Evolutionary conservation across 2,329 filamentous ascomycete genomes (phyloP), one percentile per base, ranked within the genome.

Genomic region (Cladorrhinum sp.): DNA sequence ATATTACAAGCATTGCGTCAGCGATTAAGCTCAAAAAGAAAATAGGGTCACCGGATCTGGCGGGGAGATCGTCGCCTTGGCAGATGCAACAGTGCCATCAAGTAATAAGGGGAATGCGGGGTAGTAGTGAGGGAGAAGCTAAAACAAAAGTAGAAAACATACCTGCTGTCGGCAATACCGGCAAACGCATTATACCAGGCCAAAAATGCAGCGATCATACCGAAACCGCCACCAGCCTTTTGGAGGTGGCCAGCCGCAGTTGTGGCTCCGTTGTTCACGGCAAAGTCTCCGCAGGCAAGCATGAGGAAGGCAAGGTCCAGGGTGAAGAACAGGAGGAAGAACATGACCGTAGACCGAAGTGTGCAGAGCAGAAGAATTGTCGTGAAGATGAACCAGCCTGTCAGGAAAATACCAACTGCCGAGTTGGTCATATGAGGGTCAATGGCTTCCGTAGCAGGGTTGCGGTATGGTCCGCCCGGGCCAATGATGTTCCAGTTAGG

Each of bases 101-200:
- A 50, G 50, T 59, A 23, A 27, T 54, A 50, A 50, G 51, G 57
- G 16, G 12, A 38, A 23, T 55, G 51, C 49, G 45, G 22, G 55
- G 55, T 32, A 51, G 22, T 22, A 50, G 2, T 54, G 20, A 7
- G 24, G 36, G 13, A 20, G 9, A 45, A 13, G 54, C 36, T 20
- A 50, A 38, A 25, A 55, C 27, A 53, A 64, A 57, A 59, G 18
- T 51, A 55, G 58, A 24, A 41, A 50, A 76, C 81, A 68, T 73
- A 87, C 85, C 82, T 85, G 72, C 78, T 81, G 69, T 95, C 91
- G 63, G 89, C 88, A 60, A 95, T 85, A 84, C 91, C 91, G 56
- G 90, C 90, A 62, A 93, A 80, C 38, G 91, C 91, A 70, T 92
- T 92, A 77, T 93, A 96, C 91, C 91, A 96, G 3, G 91, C 91